Evolutionary conservation across 176 grass and related monocot species (phyloP).

Genomic region (Neostapfia colusana): DNA sequence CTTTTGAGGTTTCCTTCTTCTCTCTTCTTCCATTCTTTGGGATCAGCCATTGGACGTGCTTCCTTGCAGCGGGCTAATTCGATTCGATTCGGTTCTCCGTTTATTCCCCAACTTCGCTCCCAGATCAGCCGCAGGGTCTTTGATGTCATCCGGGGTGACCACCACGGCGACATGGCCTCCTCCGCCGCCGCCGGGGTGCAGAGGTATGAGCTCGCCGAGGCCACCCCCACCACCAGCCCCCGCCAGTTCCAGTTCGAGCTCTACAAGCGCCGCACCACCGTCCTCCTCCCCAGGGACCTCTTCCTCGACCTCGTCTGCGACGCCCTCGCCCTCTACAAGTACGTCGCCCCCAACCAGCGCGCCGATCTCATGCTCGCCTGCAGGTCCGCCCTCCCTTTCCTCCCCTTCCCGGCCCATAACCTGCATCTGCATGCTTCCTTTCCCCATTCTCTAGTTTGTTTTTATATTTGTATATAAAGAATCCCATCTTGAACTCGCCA

Average conservation of each 20-base stretch:
- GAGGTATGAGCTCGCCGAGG: slow-evolving; percentile 46
- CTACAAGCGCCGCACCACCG: slow-evolving; percentile 80
- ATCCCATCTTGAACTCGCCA: neutral
- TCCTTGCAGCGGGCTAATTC: neutral
- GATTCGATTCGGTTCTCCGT: slow-evolving; percentile 6
- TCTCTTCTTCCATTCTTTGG: neutral
- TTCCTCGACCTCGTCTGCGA: slow-evolving; percentile 69
- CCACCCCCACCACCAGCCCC: slow-evolving; percentile 41
- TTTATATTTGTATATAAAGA: neutral
- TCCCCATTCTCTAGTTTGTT: neutral
- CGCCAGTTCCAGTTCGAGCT: slow-evolving; percentile 75
- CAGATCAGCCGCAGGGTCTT: slow-evolving; percentile 87
- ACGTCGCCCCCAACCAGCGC: slow-evolving; percentile 76
- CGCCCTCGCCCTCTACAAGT: slow-evolving; percentile 84
- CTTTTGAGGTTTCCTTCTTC: slow-evolving; percentile 61
- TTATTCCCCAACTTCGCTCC: neutral
- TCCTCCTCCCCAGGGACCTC: slow-evolving; percentile 57
- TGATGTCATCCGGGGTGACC: slow-evolving; percentile 61
- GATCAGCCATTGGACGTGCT: neutral
- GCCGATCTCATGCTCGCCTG: slow-evolving; percentile 70
- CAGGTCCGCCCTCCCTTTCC: slow-evolving; percentile 42
- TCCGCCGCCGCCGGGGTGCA: slow-evolving; percentile 10
- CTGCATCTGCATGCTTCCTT: neutral
- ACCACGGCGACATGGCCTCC: slow-evolving; percentile 7
- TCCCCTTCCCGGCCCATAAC: neutral